phyloP scores from a whole-genome alignment of 495 filamentous ascomycete genomes.

The Mycothermus thermophilus region DNA sequence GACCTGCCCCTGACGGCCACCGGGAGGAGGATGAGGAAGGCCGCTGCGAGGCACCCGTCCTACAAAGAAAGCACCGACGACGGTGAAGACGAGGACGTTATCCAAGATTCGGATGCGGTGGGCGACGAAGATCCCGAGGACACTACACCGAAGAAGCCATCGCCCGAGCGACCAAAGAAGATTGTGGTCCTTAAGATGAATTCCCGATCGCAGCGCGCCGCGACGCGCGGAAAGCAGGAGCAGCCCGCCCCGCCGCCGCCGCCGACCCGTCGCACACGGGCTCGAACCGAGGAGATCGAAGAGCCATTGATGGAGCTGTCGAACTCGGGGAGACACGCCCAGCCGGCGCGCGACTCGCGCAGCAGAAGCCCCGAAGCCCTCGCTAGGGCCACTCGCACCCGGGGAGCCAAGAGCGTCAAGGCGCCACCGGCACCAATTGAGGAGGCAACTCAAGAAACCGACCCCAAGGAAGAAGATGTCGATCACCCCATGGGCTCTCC shows the following conservation, averaged over 20 bases:
- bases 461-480: constrained; percentile 14
- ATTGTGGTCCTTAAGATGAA: constrained; percentile 21
- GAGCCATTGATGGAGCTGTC: constrained; percentile 41
- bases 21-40: constrained; percentile 55
- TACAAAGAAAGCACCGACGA: constrained; percentile 36
- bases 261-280: constrained; percentile 29
- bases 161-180: constrained; percentile 12
- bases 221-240: constrained; percentile 13
- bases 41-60: constrained; percentile 34
- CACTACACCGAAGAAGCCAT: constrained; percentile 10
- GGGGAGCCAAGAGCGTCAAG: constrained; percentile 51
- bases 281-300: constrained; percentile 33
- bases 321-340: constrained; percentile 62
- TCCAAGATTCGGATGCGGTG: constrained; percentile 22
- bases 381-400: constrained; percentile 30
- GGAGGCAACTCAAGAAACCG: constrained; percentile 42
- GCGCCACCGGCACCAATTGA: constrained; percentile 44
- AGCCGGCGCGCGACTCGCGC: constrained; percentile 32
- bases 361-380: constrained; percentile 55
- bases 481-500: constrained; percentile 11
- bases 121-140: constrained; percentile 13
- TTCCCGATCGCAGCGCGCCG: constrained; percentile 3
- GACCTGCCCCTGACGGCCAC: constrained; percentile 51
- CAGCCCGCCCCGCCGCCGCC: constrained; percentile 8
- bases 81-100: constrained; percentile 21